phyloP scores from a whole-genome alignment of 768 basidiomycete genomes.

The Kwoniella newhampshirensis region DNA sequence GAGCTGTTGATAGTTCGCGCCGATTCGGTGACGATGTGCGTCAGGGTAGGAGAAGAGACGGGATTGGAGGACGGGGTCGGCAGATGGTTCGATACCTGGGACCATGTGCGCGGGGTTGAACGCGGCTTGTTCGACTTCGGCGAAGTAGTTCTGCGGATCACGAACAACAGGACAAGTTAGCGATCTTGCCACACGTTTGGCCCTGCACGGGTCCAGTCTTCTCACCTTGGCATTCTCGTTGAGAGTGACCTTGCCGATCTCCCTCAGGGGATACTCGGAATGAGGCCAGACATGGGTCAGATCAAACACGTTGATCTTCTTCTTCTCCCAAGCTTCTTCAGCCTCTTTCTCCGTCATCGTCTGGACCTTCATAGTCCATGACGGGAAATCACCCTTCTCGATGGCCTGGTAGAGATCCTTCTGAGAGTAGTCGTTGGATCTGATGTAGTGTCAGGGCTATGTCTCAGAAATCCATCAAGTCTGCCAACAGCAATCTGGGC shows the following conservation, averaged over 20 bases:
- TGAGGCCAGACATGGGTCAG: slow-evolving; percentile 54
- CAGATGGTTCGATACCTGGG: slow-evolving; percentile 83
- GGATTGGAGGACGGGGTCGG: slow-evolving; percentile 89
- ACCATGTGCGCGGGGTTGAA: slow-evolving; percentile 73
- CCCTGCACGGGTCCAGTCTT: no score
- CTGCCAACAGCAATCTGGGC: background rate
- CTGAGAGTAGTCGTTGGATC: slow-evolving; percentile 53
- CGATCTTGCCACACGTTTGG: background rate
- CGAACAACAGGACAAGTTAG: slow-evolving; percentile 1
- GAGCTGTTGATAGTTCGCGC: slow-evolving; percentile 63
- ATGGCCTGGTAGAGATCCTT: slow-evolving; percentile 57
- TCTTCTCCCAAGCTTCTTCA: slow-evolving; percentile 67
- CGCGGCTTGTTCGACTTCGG: slow-evolving; percentile 44
- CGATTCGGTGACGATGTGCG: slow-evolving; percentile 53
- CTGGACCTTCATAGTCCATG: slow-evolving; percentile 60
- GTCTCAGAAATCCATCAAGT: background rate
- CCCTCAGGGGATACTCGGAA: slow-evolving; percentile 53
- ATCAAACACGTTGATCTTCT: slow-evolving; percentile 61
- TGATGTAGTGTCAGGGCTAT: slow-evolving; percentile 4
- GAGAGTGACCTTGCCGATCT: slow-evolving; percentile 54
- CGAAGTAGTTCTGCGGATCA: slow-evolving; percentile 53
- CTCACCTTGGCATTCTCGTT: slow-evolving; percentile 54
- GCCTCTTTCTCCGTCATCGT: slow-evolving; percentile 91
- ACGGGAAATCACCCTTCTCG: slow-evolving; percentile 50
- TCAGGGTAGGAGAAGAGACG: slow-evolving; percentile 85